Evolutionary conservation across 768 basidiomycete genomes (phyloP).

Genomic region (Amanita pallidorosea): DNA sequence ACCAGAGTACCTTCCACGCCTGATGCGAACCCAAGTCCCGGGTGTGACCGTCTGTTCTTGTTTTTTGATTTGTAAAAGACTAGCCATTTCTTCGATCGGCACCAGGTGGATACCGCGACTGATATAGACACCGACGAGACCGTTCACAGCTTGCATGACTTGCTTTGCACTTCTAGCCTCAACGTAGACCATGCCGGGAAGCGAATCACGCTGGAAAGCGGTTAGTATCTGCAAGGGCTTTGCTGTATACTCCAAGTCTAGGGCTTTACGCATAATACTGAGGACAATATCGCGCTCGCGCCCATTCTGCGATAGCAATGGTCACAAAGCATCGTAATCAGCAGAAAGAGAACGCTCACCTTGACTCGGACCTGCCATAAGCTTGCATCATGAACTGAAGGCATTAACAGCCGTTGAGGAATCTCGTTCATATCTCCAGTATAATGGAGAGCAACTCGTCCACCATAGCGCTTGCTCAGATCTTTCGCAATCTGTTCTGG

Average conservation of each 20-base stretch:
- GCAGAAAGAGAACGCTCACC: conserved; percentile 28
- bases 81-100: conserved; percentile 97
- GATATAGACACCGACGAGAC: conserved; percentile 88
- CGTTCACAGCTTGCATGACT: conserved; percentile 76
- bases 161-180: conserved; percentile 85
- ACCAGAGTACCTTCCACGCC: conserved; percentile 86
- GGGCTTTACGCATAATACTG: conserved; percentile 88
- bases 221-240: conserved; percentile 81
- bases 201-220: conserved; percentile 91
- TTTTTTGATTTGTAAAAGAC: conserved; percentile 90
- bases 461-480: conserved; percentile 66
- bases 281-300: conserved; percentile 90
- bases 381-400: conserved; percentile 89
- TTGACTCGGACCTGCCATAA: conserved; percentile 94
- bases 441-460: conserved; percentile 59
- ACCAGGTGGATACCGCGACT: conserved; percentile 76
- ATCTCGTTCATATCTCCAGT: conserved; percentile 90
- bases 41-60: conserved; percentile 76
- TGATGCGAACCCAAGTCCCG: conserved; percentile 93
- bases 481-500: conserved; percentile 78
- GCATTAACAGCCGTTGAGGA: conserved; percentile 91
- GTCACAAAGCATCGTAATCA: neutral
- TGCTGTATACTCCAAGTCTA: conserved; percentile 71
- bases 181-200: conserved; percentile 93
- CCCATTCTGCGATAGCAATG: conserved; percentile 51